Conservation (phyloP, 345 rosid species). For the Limnanthes douglasii region DNA sequence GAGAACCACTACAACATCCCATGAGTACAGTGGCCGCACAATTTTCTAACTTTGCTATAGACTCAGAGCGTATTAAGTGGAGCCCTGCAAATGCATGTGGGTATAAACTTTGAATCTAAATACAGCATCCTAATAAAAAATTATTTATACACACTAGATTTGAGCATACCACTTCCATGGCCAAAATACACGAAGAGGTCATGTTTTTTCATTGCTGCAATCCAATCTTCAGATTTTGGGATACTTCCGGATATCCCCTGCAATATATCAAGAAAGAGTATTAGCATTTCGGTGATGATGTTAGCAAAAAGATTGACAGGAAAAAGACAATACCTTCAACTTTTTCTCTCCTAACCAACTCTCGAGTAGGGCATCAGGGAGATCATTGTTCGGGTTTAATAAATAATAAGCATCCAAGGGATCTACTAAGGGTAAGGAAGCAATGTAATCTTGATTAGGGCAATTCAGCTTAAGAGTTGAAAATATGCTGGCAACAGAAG, state of each 20-base stretch:
- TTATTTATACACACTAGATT: no score
- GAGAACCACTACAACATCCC: conserved; percentile 94
- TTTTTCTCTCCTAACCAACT: conserved; percentile 72
- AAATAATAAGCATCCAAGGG: conserved; percentile 81
- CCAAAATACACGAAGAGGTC: conserved; percentile 89
- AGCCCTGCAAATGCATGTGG: conserved; percentile 56
- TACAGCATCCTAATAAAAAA: no score
- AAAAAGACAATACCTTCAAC: conserved; percentile 42
- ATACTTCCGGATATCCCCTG: conserved; percentile 85
- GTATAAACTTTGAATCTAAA: no score
- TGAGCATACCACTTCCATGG: conserved; percentile 81
- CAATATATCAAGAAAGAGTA: not conserved
- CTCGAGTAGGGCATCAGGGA: conserved; percentile 53
- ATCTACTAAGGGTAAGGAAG: conserved; percentile 61
- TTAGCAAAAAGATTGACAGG: not conserved
- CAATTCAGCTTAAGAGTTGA: conserved; percentile 32
- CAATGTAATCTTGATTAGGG: conserved; percentile 18
- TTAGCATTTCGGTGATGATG: not conserved
- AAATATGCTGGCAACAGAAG: conserved; percentile 69
- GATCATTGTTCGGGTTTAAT: conserved; percentile 85
- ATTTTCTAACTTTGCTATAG: conserved; percentile 54
- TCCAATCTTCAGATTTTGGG: conserved; percentile 52
- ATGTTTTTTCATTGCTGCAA: conserved; percentile 53
- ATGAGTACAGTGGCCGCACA: conserved; percentile 76
- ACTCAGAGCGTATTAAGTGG: conserved; percentile 46